Conservation (phyloP, 192 early-diverging fungal species). For the Coemansia sp. region DNA sequence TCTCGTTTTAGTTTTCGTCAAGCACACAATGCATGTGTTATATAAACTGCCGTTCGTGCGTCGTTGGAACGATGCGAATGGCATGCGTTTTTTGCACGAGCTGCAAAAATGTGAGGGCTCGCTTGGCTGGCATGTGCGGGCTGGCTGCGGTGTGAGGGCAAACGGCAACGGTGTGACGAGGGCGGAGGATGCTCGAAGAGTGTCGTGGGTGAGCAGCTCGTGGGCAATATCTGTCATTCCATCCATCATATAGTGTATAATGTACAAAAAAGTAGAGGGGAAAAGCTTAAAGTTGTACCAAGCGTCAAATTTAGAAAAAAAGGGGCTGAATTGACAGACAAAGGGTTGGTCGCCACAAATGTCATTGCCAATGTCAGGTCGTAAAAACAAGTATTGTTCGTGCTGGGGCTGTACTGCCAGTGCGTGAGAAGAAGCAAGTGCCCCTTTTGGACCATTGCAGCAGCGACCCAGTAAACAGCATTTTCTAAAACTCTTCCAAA, state of each 20-base stretch:
- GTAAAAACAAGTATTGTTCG: no score
- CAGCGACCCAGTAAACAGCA: no score
- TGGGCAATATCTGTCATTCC: constrained; percentile 13
- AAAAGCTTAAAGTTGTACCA: background rate
- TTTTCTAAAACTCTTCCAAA: no score
- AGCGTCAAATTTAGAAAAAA: background rate
- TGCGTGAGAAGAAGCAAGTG: no score
- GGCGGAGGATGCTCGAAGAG: no score
- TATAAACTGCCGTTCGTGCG: constrained; percentile 34
- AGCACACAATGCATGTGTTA: constrained; percentile 29
- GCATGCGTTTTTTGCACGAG: constrained; percentile 40
- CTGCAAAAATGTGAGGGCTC: constrained; percentile 28
- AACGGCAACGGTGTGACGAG: no score
- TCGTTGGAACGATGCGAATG: constrained; percentile 21
- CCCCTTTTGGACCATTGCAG: no score
- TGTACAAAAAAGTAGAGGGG: background rate
- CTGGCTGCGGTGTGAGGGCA: background rate
- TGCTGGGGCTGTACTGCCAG: no score
- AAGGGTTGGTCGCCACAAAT: background rate
- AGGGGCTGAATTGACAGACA: constrained; percentile 3
- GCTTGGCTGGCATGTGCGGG: background rate
- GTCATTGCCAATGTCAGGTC: background rate
- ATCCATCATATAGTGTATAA: constrained; percentile 9
- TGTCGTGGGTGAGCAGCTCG: constrained; percentile 10
- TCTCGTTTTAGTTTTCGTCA: constrained; percentile 24